Evolutionary conservation across 352 stramenopile genomes (phyloP), one percentile per base, ranked within the genome.

Genomic region (Elongisporangium undulatum): DNA sequence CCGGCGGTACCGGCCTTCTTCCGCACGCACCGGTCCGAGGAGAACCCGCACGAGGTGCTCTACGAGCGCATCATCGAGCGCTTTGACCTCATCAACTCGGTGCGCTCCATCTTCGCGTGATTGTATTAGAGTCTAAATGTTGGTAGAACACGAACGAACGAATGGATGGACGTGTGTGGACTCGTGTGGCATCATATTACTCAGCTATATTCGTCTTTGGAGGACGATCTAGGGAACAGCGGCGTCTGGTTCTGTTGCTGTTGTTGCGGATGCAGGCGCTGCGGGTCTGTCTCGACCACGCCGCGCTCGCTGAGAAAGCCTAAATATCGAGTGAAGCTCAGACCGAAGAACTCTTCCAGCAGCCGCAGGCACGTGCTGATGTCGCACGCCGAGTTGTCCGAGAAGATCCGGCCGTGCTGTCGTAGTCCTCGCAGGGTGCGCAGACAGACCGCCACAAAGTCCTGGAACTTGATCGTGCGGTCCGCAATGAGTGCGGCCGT

Each of bases 321-420:
- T 24, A 87, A 58, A 57, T 89, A 92, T 20, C 74, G 68, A 13
- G 74, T 82, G 59, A 89, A 92, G 54, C 67, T 88, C 12, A 92
- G 67, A 0, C 77, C 79, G 0, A 92, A 57, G 53, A 92, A 92
- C 59, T 89, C 80, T 48, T 92, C 83, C 38, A 90, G 77, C 63
- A 84, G 48, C 5, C 68, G 71, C 52, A 90, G 66, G 1, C 69
- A 59, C 1, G 77, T 66, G 29, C 58, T 79, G 54, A 89, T 83
- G 62, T 92, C 77, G 63, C 80, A 92, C 16, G 56, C 56, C 9
- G 68, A 69, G 41, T 68, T 81, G 58, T 84, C 66, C 16, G 68
- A 59, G 38, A 88, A 69, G 21, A 90, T 62, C 17, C 74, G 68
- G 13, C 71, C 57, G 55, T 92, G 83, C 56, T 92, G 83, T 8